These are phyloP conservation scores for Trichoderma asperelloides DNA, from an alignment of 495 filamentous ascomycete species.

Conservation along the genomic window DNA sequence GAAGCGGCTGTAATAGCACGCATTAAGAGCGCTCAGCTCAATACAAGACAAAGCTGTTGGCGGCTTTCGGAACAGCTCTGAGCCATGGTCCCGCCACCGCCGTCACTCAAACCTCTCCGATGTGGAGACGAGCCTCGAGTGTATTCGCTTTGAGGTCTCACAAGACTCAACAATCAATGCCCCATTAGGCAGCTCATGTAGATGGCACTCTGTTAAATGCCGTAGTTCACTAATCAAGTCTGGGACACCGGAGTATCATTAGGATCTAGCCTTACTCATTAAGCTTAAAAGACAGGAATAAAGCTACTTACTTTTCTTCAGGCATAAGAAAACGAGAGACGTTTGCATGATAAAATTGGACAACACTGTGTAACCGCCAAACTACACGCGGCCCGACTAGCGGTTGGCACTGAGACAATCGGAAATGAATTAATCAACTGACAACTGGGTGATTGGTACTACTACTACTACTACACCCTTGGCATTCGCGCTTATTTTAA, in stretches of 20 bases:
- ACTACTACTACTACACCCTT: neutral
- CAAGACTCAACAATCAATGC: neutral
- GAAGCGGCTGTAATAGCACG: too few relatives aligned
- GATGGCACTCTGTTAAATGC: neutral
- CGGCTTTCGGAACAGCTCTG: neutral
- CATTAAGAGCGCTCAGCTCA: neutral
- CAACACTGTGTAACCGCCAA: neutral
- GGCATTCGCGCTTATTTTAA: neutral
- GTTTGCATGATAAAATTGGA: neutral
- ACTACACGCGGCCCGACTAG: neutral
- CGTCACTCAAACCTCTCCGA: neutral
- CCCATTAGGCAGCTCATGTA: neutral
- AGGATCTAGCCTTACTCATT: neutral
- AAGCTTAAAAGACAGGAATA: neutral
- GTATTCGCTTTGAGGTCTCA: neutral
- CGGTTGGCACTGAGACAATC: neutral
- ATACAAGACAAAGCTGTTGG: neutral
- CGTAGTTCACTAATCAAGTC: neutral
- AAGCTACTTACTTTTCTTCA: neutral
- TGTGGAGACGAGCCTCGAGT: neutral
- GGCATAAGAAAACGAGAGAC: neutral
- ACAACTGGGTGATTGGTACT: neutral
- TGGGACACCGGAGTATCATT: neutral
- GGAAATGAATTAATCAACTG: neutral
- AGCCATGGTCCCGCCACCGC: neutral